phyloP scores from a whole-genome alignment of 2,329 filamentous ascomycete species.

The Sarocladium strictum region DNA sequence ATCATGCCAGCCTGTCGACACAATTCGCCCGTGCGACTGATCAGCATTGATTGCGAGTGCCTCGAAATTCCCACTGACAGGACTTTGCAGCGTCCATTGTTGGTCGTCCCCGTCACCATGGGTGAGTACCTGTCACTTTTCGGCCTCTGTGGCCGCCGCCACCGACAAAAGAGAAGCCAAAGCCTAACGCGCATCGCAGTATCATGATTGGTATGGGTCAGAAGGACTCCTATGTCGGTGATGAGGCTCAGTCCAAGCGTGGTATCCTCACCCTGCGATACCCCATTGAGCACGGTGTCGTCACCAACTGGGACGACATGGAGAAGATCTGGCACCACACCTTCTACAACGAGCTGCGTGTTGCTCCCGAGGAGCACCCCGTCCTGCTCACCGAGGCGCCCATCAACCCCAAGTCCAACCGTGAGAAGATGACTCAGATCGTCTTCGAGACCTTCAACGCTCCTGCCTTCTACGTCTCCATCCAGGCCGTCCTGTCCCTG shows the following conservation, averaged over 20 bases:
- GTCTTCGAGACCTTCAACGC: slow-evolving; percentile 99
- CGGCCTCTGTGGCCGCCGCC: neutral
- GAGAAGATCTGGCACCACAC: slow-evolving; percentile 99
- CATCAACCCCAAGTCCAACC: slow-evolving; percentile 99
- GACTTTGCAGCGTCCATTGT: slow-evolving; percentile 81
- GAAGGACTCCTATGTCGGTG: slow-evolving; percentile 99
- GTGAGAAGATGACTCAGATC: slow-evolving; percentile 99
- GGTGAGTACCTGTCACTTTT: slow-evolving; percentile 57
- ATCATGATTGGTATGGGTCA: slow-evolving; percentile 99
- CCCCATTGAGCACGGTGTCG: slow-evolving; percentile 99
- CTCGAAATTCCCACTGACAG: slow-evolving; percentile 28
- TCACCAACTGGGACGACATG: slow-evolving; percentile 99
- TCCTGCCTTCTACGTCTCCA: slow-evolving; percentile 99
- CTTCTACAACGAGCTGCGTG: slow-evolving; percentile 99
- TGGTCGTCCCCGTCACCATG: slow-evolving; percentile 99
- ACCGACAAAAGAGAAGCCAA: neutral
- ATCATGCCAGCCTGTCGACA: slow-evolving; percentile 13
- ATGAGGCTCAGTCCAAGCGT: slow-evolving; percentile 99
- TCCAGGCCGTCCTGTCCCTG: slow-evolving; percentile 97
- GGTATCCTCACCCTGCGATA: slow-evolving; percentile 99
- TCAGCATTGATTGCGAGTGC: neutral
- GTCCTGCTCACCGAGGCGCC: slow-evolving; percentile 98
- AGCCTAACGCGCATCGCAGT: slow-evolving; percentile 41
- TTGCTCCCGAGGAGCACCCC: slow-evolving; percentile 99
- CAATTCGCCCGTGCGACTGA: neutral